Evolutionary conservation across 1,284 basidiomycete species (phyloP), one percentile per base, ranked within the genome.

Genomic region (Apiotrichum sp.): DNA sequence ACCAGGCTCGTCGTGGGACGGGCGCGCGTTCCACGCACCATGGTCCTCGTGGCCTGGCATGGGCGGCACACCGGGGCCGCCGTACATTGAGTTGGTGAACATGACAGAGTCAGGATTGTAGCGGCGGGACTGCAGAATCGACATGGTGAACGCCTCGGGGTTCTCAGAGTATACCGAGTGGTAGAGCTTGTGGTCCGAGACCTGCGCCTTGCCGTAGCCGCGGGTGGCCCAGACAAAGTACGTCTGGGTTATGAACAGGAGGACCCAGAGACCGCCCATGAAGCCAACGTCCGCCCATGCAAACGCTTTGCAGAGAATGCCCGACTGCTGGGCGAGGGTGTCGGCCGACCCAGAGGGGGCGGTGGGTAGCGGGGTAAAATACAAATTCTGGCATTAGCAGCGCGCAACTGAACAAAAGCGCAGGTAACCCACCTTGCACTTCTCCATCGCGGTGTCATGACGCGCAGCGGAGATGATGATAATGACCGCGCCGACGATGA

Each of bases 211-310:
- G 9, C 85, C 82, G 74, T 93, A 96, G 4, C 84, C 83, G 8
- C 83, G 82, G 38, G 89, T 69, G 43, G 92, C 80, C 59, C 56
- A 68, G 56, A 71, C 53, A 73, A 66, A 65, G 68, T 80, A 65
- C 70, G 87, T 86, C 76, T 93, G 89, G 52, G 88, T 78, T 53
- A 87, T 78, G 29, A 82, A 83, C 34, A 95, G 79, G 10, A 93
- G 69, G 6, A 87, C 73, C 88, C 89, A 95, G 16, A 93, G 77
- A 4, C 83, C 88, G 22, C 81, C 87, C 89, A 95, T 93, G 60
- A 95, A 78, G 39, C 92, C 92, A n/a, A 95, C 78, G 68, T 89
- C 87, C 5, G 89, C 87, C 89, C 89, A 95, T 6, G 89, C 80
- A 69, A 95, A 92, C 53, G 93, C 86, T 51, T 86, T 80, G 76